These are phyloP conservation scores for Verticillium dahliae DNA, from an alignment of 2,329 filamentous ascomycete genomes.

Conservation along the genomic window DNA sequence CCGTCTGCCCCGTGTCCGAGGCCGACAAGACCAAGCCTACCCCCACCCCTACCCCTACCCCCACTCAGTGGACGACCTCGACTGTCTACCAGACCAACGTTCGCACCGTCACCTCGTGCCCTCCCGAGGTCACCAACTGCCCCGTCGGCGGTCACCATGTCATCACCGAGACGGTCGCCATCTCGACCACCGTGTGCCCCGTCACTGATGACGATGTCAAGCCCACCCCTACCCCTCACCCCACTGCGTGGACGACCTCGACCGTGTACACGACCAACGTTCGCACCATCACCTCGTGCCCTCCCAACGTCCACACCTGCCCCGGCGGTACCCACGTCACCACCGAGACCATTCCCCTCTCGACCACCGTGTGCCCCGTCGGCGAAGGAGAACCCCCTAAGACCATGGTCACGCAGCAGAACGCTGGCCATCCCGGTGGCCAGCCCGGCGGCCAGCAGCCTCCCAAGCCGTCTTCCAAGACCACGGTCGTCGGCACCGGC, in stretches of 20 bases:
- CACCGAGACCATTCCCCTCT: constrained; percentile 29
- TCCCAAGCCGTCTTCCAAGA: background rate
- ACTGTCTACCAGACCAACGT: constrained; percentile 12
- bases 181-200: constrained; percentile 33
- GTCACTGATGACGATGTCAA: background rate
- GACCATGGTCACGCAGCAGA: constrained; percentile 4
- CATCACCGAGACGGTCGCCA: constrained; percentile 29
- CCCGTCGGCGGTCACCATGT: constrained; percentile 15
- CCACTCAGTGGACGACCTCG: constrained; percentile 6
- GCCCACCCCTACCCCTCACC: background rate
- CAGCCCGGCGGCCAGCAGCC: background rate
- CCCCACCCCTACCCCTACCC: background rate
- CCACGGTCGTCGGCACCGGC: background rate
- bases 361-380: constrained; percentile 25
- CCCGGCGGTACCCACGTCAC: constrained; percentile 20
- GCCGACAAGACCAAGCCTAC: background rate
- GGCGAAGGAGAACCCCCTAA: constrained; percentile 4
- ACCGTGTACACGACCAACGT: constrained; percentile 13
- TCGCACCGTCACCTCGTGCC: constrained; percentile 10
- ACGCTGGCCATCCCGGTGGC: background rate
- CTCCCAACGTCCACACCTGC: constrained; percentile 4
- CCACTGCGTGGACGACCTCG: constrained; percentile 5
- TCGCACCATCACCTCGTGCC: constrained; percentile 10
- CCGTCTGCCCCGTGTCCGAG: background rate
- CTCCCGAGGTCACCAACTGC: constrained; percentile 4